Evolutionary conservation across 2,329 filamentous ascomycete genomes (phyloP), one percentile per base, ranked within the genome.

Genomic region (Trichoderma simmonsii): DNA sequence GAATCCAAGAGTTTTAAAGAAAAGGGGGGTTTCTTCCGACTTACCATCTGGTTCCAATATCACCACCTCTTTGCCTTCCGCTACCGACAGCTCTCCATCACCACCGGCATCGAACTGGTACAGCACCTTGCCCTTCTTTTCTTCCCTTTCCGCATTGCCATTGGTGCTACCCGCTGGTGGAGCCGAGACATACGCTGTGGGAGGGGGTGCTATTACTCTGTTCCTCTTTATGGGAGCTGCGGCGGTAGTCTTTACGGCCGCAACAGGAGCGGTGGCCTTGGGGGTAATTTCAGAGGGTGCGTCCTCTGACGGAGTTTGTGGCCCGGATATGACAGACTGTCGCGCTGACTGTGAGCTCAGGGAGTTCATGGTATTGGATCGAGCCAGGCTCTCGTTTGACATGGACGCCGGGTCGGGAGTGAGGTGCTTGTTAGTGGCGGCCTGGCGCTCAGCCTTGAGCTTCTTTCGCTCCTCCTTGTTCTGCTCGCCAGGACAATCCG

Each of bases 391-490:
- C 67, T 91, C 84, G 72, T 93, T 91, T 4, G 90, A 85, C 18
- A 76, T 76, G 61, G 79, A 77, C 1, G 78, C 75, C 21, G 86
- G 82, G 24, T 81, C 81, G 0, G 88, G 85, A 54, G 84, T 85
- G 7, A 89, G 80, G 28, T 88, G 80, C 36, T 89, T 83, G 77
- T 91, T 93, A 14, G 95, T 92, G 5, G 91, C 87, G 72, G 93
- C 91, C 82, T 98, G 95, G 73, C 95, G 89, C 79, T 95, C 92
- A 56, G 88, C 87, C 82, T 98, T 98, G 76, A 97, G 86, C 78
- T 95, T 97, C 86, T 98, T 99, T 84, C 91, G 95, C 77, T 97
- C 95, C 74, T 98, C 96, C 82, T 98, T 99, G 74, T 87, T 91
- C 79, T 96, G 90, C 79, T 98, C 96, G 64, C 96, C 96, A 0